Conservation (phyloP, 2,329 filamentous ascomycete genomes). For the Neurospora sp. region DNA sequence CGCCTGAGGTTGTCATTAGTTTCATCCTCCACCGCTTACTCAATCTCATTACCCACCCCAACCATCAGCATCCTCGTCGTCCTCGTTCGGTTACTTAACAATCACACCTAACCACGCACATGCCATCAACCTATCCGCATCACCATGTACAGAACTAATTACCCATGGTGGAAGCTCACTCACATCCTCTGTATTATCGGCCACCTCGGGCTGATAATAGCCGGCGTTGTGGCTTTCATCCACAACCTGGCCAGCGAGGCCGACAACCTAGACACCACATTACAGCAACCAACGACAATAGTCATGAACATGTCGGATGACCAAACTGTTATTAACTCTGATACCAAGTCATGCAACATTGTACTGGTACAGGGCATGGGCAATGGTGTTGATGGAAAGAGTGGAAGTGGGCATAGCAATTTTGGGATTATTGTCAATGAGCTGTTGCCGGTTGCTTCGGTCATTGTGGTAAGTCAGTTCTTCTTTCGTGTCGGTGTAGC, state of each 20-base stretch:
- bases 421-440: neutral
- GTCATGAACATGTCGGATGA: neutral
- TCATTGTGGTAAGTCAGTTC: neutral
- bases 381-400: neutral
- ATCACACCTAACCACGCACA: neutral
- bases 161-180: constrained; percentile 15
- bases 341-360: neutral
- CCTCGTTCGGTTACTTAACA: neutral
- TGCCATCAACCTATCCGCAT: neutral
- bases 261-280: neutral
- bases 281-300: neutral
- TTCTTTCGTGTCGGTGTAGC: neutral
- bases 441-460: neutral
- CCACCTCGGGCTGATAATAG: constrained; percentile 13
- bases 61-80: neutral
- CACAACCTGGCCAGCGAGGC: constrained; percentile 8
- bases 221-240: constrained; percentile 9
- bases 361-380: neutral
- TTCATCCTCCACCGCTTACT: neutral
- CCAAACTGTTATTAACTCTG: neutral
- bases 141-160: constrained; percentile 13
- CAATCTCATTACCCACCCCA: neutral
- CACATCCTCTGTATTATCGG: constrained; percentile 13
- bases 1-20: neutral
- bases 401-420: neutral